These are phyloP conservation scores for Pugionium cornutum DNA, from an alignment of 345 rosid genomes.

Conservation along the genomic window DNA sequence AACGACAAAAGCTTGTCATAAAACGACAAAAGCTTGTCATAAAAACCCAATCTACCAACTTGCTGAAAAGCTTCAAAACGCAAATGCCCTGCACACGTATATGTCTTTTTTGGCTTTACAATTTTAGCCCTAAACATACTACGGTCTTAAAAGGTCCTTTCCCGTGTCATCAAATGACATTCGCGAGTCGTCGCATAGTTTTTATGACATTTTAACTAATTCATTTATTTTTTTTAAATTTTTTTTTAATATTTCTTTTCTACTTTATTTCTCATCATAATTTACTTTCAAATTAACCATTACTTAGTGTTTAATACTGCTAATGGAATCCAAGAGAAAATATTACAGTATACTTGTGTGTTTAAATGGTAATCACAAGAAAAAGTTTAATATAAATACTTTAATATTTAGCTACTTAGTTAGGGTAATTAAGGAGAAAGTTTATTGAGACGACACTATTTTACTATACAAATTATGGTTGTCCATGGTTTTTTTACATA, in stretches of 20 bases:
- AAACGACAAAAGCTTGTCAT: constrained; percentile 20
- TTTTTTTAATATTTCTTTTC: background rate
- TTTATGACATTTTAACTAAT: background rate
- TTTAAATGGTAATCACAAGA: background rate
- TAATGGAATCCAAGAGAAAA: background rate
- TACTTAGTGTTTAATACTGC: background rate
- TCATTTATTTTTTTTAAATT: background rate
- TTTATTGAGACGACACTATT: too few relatives aligned
- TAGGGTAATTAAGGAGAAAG: background rate
- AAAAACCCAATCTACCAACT: constrained; percentile 9
- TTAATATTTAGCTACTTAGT: background rate
- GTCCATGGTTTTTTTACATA: too few relatives aligned
- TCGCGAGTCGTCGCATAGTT: background rate
- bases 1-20: constrained; percentile 23
- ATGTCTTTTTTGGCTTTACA: background rate
- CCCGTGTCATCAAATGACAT: background rate
- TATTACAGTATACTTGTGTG: background rate
- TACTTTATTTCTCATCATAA: background rate
- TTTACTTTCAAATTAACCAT: background rate
- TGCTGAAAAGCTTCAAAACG: constrained; percentile 12
- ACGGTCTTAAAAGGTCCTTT: background rate
- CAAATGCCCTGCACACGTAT: constrained; percentile 23
- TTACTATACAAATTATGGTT: too few relatives aligned
- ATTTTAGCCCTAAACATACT: constrained; percentile 3
- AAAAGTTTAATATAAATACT: background rate